phyloP scores from a whole-genome alignment of 495 filamentous ascomycete species.

The Mytilinidion resinicola region DNA sequence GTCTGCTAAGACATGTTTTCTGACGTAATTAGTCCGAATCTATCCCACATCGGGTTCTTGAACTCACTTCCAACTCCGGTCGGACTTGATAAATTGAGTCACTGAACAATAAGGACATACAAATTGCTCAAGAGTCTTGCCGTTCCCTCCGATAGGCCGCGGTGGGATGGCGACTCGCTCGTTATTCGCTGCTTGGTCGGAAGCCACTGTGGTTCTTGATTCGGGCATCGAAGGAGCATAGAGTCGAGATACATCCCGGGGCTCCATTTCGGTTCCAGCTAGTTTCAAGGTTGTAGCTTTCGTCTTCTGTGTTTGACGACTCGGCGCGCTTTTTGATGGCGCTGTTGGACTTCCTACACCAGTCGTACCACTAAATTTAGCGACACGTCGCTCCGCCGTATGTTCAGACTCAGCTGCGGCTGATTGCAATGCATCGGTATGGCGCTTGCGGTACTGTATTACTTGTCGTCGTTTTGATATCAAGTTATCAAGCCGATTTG shows the following conservation, averaged over 20 bases:
- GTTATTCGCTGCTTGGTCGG: not conserved
- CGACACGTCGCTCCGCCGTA: not conserved
- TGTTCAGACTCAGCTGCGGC: not conserved
- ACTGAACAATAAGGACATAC: conserved; percentile 14
- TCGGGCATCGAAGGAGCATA: conserved; percentile 9
- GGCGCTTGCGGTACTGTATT: not conserved
- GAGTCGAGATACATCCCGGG: not conserved
- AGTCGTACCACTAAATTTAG: not conserved
- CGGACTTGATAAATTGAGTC: conserved; percentile 1
- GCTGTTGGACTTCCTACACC: not conserved
- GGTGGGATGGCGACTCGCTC: not conserved
- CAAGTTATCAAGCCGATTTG: conserved; percentile 7
- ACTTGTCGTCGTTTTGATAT: conserved; percentile 11
- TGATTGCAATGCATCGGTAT: not conserved
- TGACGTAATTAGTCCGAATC: not conserved
- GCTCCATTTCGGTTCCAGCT: not conserved
- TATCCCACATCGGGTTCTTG: not conserved
- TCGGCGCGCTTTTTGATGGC: not conserved
- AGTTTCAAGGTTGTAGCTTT: conserved; percentile 7
- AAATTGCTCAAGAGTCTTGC: conserved; percentile 6
- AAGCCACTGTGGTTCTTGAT: conserved; percentile 7
- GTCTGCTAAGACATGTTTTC: conserved; percentile 8
- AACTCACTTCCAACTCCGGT: conserved; percentile 14
- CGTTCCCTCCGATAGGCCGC: not conserved
- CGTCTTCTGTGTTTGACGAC: not conserved